Percentiles rank a stretch among this genome's conserved stretches.
phyloP scores from a whole-genome alignment of 176 grass and related monocot genomes.

The Puccinellia tenuiflora region DNA sequence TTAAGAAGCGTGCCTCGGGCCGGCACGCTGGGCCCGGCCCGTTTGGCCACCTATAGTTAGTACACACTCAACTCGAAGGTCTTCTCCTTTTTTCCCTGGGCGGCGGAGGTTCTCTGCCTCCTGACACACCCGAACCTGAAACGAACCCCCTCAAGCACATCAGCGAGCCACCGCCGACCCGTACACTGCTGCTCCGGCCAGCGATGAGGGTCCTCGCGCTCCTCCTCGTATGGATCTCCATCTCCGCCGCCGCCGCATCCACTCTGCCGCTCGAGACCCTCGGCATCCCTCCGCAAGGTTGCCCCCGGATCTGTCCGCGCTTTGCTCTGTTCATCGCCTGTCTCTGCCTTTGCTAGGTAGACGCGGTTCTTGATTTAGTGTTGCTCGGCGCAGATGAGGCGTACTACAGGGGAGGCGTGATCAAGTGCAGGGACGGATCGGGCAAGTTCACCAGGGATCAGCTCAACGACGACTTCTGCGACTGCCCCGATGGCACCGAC shows the following conservation, averaged over 20 bases:
- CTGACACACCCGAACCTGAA: background rate
- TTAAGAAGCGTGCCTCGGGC: too few relatives aligned
- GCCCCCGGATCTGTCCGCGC: constrained; percentile 28
- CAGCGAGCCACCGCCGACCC: background rate
- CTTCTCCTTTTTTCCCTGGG: too few relatives aligned
- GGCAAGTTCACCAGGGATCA: constrained; percentile 70
- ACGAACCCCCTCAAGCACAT: background rate
- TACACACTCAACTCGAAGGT: too few relatives aligned
- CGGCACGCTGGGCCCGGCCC: too few relatives aligned
- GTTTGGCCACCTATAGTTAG: too few relatives aligned
- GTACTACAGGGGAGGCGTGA: constrained; percentile 68
- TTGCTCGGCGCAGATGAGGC: constrained; percentile 59
- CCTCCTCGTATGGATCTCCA: constrained; percentile 20
- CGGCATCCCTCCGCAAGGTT: constrained; percentile 75
- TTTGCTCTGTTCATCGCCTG: background rate
- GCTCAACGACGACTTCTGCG: constrained; percentile 97
- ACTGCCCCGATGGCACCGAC: constrained; percentile 93
- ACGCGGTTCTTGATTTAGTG: constrained; percentile 23
- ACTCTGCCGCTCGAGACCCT: constrained; percentile 42
- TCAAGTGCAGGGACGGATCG: constrained; percentile 93
- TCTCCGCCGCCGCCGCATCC: constrained; percentile 25
- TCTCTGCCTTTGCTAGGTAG: background rate
- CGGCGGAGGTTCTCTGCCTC: background rate
- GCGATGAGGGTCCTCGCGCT: constrained; percentile 28
- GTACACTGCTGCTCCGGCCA: background rate